Base-by-base conservation (phyloP, 768 basidiomycete genomes). In the Myochromella boudieri region DNA sequence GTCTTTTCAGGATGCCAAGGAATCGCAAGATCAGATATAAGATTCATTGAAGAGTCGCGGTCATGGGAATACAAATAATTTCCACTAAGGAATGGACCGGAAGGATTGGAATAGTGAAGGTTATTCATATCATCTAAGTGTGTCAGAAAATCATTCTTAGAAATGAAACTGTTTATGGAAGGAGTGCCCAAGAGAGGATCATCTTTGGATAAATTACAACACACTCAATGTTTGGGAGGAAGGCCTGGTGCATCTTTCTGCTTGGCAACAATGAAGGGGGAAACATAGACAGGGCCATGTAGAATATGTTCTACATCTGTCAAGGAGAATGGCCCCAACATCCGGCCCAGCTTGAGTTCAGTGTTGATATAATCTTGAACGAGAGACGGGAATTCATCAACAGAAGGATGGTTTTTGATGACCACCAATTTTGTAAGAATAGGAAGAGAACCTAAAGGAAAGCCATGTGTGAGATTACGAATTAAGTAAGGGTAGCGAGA, bases 381-480 rank as follows among this genome's bases (percentile, higher is more conserved):
- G n/a, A 12, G 15, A 2, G 5, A 3, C 6, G 39, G 27, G 17
- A 26, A n/a, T 2, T 6, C 10, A 18, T 2, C 1, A 15, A 41
- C 39, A 18, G 39, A 41, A 9, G 26, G 39, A n/a, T 41, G 39
- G 6, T 41, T 41, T 27, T 27, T 27, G 15, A 41, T 41, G 4
- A 41, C 26, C 4, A 41, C 15, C 1, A 27, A 41, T 2, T 41
- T 3, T 6, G 10, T 8, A 7, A 28, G 25, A 1, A 10, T 3
- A 1, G 63, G 64, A 8, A 66, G 52, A 1, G 52, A 26, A 10
- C 60, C 62, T n/a, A 66, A 50, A 5, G 59, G 61, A 36, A 65
- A 63, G 11, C 64, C 59, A 20, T 49, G 9, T 1, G 10, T 10
- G 3, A 65, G 38, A 15, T 62, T 60, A 1, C 22, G 9, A 2